Percentiles rank a stretch among this genome's conserved stretches.
Evolutionary conservation across 2,329 filamentous ascomycete genomes (phyloP).

Genomic region (Talaromyces islandicus): DNA sequence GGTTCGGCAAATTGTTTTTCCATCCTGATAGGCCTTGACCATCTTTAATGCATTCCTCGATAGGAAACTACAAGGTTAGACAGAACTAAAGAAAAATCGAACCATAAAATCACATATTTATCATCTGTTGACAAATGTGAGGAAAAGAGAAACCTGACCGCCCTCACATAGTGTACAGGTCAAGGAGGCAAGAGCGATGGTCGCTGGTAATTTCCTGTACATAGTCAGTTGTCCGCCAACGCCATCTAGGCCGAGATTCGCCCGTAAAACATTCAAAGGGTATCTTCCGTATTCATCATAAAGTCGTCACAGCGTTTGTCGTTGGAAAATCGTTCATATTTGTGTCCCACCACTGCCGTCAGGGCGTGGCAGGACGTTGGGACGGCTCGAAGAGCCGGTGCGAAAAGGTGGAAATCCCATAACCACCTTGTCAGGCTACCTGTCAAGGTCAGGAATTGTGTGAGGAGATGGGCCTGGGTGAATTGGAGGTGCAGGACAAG

Average conservation of each 20-base stretch:
- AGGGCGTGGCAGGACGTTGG: conserved; percentile 13
- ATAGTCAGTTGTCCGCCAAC: not conserved
- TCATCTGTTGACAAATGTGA: not conserved
- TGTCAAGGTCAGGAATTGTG: conserved; percentile 9
- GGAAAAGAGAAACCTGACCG: not conserved
- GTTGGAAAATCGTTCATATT: not conserved
- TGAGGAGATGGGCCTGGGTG: conserved; percentile 1
- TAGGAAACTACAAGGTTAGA: too few species aligned
- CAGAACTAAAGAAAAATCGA: too few species aligned
- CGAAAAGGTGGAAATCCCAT: conserved; percentile 21
- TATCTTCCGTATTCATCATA: not conserved
- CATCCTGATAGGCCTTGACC: too few species aligned
- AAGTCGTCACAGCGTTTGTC: not conserved
- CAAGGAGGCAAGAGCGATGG: not conserved
- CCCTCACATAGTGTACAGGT: not conserved
- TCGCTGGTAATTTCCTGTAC: not conserved
- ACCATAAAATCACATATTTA: too few species aligned
- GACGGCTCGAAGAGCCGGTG: conserved; percentile 26
- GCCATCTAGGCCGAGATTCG: not conserved
- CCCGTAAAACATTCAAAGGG: not conserved
- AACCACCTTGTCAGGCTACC: conserved; percentile 2
- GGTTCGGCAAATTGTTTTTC: too few species aligned
- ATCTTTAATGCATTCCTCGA: too few species aligned
- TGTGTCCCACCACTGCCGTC: not conserved
- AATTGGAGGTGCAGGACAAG: conserved; percentile 21